Conservation (phyloP, 2,329 filamentous ascomycete species). For the Westerdykella ornata region DNA sequence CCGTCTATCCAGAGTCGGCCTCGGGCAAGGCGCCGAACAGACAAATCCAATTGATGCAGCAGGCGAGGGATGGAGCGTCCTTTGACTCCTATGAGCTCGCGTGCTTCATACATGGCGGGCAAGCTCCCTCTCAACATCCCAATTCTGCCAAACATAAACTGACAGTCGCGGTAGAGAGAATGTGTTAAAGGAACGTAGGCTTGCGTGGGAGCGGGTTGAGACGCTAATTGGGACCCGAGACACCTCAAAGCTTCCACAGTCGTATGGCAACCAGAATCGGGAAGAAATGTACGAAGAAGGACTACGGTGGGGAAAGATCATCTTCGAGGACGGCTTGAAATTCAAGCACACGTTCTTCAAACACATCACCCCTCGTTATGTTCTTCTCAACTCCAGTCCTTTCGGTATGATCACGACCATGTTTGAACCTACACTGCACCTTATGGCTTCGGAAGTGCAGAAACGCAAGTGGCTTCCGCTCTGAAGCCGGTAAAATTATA, state of each 20-base stretch:
- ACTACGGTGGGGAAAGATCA: conserved; percentile 15
- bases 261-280: conserved; percentile 19
- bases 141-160: not conserved
- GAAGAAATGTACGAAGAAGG: conserved; percentile 21
- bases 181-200: conserved; percentile 8
- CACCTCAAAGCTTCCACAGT: conserved; percentile 15
- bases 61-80: conserved; percentile 7
- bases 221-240: conserved; percentile 9
- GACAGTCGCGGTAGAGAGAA: conserved; percentile 5
- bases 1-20: too few species aligned
- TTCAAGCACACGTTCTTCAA: conserved; percentile 20
- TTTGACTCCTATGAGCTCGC: conserved; percentile 7
- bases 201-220: conserved; percentile 14
- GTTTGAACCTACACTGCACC: conserved; percentile 41
- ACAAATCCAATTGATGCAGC: conserved; percentile 8
- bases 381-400: conserved; percentile 10
- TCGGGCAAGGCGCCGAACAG: not conserved
- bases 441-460: conserved; percentile 43
- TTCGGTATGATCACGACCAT: conserved; percentile 26
- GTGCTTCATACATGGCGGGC: conserved; percentile 8
- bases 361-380: conserved; percentile 10
- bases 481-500: conserved; percentile 42
- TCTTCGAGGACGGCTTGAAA: conserved; percentile 18
- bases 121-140: not conserved
- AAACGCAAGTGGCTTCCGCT: conserved; percentile 43